Evolutionary conservation across 2,329 filamentous ascomycete species (phyloP), one percentile per base, ranked within the genome.

Genomic region (Nannizzia gypsea): DNA sequence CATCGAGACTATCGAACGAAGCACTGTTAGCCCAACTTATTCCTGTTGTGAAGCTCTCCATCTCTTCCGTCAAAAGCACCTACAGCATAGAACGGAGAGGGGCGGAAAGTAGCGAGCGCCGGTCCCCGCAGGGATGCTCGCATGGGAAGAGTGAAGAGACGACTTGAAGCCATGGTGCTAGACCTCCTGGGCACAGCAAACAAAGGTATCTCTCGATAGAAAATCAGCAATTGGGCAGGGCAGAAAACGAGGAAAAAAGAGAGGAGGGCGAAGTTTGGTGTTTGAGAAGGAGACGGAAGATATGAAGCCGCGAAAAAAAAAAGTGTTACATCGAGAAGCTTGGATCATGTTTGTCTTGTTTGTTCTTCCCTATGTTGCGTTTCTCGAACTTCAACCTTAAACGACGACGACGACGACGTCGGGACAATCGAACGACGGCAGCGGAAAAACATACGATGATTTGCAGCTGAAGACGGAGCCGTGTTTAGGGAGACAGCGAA

Each of bases 101-200:
- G 71, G 72, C 76, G 77, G 68, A 73, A 71, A 61, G 76, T 75
- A 63, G 74, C 69, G 67, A 75, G 72, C 68, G 71, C 75, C 66
- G 83, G 81, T 70, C 83, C 81, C 75, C 86, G 85, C 76, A 91
- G 78, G 81, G 84, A 89, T 80, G 95, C 89, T 76, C 88, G 83
- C 76, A 84, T 83, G 71, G 89, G 86, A 71, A 83, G 83, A 75
- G 85, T 84, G 75, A 91, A 83, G 70, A 85, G 84, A 78, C 90
- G 87, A 74, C 88, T 80, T 77, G 88, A 85, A 77, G 95, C 81
- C 90, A 96, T 96, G 72, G 73, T 87, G 81, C 69, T 66, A 48
- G 62, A 61, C 61, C 55, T 57, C 57, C 56, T 46, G 56, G 55
- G 28, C 50, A 60, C 28, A 59, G 34, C 52, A 56, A 34, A 15